Conservation (phyloP, 345 rosid genomes). For the Tarenaya hassleriana region DNA sequence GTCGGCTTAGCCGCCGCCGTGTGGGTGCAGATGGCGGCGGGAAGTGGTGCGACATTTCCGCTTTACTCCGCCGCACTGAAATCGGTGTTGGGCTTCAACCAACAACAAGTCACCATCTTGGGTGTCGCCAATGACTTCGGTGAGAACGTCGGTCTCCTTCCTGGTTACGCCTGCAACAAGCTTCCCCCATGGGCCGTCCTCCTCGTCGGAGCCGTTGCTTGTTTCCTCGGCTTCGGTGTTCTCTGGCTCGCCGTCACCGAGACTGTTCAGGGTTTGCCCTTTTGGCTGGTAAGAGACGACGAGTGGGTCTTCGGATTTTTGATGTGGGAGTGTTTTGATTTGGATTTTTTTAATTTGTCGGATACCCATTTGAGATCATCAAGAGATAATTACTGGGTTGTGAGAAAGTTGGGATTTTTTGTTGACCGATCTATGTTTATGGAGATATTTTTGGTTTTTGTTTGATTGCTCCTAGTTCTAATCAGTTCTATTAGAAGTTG, state of each 20-base stretch:
- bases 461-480: too few species aligned
- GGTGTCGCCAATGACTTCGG: constrained; percentile 92
- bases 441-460: too few species aligned
- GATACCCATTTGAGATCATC: not conserved
- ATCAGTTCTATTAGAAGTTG: too few species aligned
- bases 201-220: constrained; percentile 48
- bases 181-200: constrained; percentile 78
- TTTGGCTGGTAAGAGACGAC: constrained; percentile 56
- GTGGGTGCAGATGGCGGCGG: constrained; percentile 66
- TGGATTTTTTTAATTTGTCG: not conserved
- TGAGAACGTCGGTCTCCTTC: constrained; percentile 67
- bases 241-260: constrained; percentile 65
- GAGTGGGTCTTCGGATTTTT: not conserved
- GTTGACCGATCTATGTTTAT: not conserved
- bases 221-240: constrained; percentile 81
- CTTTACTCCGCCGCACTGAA: constrained; percentile 62
- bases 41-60: constrained; percentile 65
- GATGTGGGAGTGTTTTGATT: not conserved
- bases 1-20: constrained; percentile 81
- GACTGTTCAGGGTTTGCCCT: constrained; percentile 52
- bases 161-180: constrained; percentile 77
- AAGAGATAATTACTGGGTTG: not conserved
- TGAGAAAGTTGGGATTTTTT: too few species aligned
- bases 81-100: constrained; percentile 62
- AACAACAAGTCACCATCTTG: constrained; percentile 67